phyloP scores from a whole-genome alignment of 2,329 filamentous ascomycete genomes.

The Coleophoma cylindrospora region DNA sequence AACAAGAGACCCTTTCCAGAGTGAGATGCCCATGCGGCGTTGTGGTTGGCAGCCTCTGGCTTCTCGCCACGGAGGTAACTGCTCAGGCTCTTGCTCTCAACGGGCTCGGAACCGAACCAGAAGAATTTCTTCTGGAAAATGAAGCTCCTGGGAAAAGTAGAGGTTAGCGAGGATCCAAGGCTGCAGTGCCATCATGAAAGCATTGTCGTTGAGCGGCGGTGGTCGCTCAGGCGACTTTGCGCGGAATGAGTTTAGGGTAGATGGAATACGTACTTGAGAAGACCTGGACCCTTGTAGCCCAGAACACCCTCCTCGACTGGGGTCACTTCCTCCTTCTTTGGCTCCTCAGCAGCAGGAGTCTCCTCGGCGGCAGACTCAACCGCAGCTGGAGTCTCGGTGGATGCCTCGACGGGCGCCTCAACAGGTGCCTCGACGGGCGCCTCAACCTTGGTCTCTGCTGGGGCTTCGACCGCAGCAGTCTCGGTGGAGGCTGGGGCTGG shows the following conservation, averaged over 20 bases:
- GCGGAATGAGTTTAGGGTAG: background rate
- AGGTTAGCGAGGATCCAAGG: background rate
- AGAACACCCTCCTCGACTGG: conserved; percentile 63
- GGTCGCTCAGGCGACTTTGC: too few relatives aligned
- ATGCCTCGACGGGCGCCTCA: conserved; percentile 29
- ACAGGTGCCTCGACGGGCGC: conserved; percentile 28
- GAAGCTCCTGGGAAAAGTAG: conserved; percentile 59
- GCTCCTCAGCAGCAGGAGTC: conserved; percentile 22
- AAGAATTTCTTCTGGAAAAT: conserved; percentile 89
- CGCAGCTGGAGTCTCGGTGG: conserved; percentile 29
- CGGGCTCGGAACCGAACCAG: conserved; percentile 71
- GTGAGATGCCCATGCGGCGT: conserved; percentile 83
- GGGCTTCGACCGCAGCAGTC: conserved; percentile 27
- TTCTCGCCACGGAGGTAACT: conserved; percentile 87
- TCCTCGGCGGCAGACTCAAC: conserved; percentile 27
- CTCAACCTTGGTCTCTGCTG: conserved; percentile 26
- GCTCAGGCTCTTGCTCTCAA: conserved; percentile 69
- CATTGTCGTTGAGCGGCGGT: too few relatives aligned
- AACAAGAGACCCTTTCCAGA: conserved; percentile 95
- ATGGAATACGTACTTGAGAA: conserved; percentile 70
- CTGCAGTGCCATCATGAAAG: too few relatives aligned
- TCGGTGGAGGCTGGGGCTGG: conserved; percentile 7
- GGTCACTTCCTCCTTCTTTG: background rate
- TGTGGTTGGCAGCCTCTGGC: conserved; percentile 70
- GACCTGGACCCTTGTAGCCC: conserved; percentile 76